Conservation (phyloP, 1,284 basidiomycete species). For the Ustilago loliicola region DNA sequence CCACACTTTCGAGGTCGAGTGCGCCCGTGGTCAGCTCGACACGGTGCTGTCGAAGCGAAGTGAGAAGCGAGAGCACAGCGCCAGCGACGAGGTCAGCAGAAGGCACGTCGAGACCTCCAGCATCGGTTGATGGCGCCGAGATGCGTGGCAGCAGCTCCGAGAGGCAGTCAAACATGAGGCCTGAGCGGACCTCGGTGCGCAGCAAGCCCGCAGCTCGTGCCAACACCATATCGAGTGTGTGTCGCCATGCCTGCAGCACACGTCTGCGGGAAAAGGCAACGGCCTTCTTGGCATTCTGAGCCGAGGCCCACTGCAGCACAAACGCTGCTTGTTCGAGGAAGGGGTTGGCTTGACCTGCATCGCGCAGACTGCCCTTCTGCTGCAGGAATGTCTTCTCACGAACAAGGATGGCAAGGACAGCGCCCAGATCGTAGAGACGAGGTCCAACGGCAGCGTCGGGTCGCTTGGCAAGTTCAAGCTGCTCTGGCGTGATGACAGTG, state of each 20-base stretch:
- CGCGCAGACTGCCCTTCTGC: conserved; percentile 54
- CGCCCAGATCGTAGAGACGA: conserved; percentile 79
- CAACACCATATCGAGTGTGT: conserved; percentile 65
- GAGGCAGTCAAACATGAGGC: conserved; percentile 63
- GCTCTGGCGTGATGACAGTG: conserved; percentile 73
- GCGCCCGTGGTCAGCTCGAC: conserved; percentile 45
- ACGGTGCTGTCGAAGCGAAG: conserved; percentile 75
- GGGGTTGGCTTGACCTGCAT: conserved; percentile 46
- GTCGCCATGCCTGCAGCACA: conserved; percentile 64
- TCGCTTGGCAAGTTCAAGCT: conserved; percentile 82
- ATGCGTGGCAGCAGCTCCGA: conserved; percentile 64
- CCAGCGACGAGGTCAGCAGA: conserved; percentile 86
- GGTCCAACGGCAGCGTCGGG: conserved; percentile 80
- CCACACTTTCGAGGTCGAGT: conserved; percentile 61
- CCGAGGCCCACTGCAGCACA: conserved; percentile 61
- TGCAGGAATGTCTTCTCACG: conserved; percentile 53
- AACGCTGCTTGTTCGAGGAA: conserved; percentile 62
- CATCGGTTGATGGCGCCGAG: conserved; percentile 47
- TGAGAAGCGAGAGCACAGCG: conserved; percentile 82
- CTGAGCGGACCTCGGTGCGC: conserved; percentile 57
- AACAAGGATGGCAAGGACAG: conserved; percentile 74
- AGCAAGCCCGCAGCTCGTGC: conserved; percentile 56
- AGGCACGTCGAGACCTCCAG: conserved; percentile 74
- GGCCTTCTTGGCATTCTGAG: conserved; percentile 65
- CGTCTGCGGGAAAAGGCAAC: conserved; percentile 55